These are phyloP conservation scores for Cynanchum wilfordii DNA, from an alignment of 257 asterid species.

Conservation along the genomic window DNA sequence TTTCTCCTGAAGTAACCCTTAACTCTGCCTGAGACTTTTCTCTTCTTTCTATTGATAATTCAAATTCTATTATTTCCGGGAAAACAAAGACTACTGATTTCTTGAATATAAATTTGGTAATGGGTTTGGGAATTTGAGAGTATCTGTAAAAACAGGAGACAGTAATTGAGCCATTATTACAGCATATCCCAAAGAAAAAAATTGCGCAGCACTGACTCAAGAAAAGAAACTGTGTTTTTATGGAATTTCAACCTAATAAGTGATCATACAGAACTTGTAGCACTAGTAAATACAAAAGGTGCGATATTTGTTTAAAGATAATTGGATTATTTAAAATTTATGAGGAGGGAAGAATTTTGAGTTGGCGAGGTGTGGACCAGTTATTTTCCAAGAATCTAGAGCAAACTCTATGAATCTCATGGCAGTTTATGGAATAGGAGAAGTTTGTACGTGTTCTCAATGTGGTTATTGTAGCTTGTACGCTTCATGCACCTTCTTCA, in stretches of 20 bases:
- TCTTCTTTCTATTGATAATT: conserved; percentile 32
- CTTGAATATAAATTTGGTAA: conserved; percentile 38
- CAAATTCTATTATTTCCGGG: conserved; percentile 35
- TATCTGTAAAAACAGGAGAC: conserved; percentile 71
- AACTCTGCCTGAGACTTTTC: conserved; percentile 42
- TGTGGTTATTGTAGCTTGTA: conserved; percentile 35
- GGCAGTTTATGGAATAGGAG: conserved; percentile 9
- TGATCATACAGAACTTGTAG: not conserved
- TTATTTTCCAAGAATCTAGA: conserved; percentile 43
- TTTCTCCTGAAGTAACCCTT: conserved; percentile 51
- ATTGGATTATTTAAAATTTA: conserved; percentile 21
- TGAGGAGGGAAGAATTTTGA: conserved; percentile 52
- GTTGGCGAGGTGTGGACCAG: conserved; percentile 53
- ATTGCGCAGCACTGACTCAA: not conserved
- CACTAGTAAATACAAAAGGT: not conserved
- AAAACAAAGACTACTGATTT: conserved; percentile 28
- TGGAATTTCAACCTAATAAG: not conserved
- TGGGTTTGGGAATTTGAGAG: conserved; percentile 54
- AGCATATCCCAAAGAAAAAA: not conserved
- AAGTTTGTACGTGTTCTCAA: conserved; percentile 40
- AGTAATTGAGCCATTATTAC: conserved; percentile 35
- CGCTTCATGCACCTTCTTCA: conserved; percentile 22
- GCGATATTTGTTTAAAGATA: conserved; percentile 5
- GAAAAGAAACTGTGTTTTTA: conserved; percentile 1
- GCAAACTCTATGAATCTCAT: not conserved